Conservation (phyloP, 805 yeast genomes). For the Cyberlindnera xishuangbannaensis region DNA sequence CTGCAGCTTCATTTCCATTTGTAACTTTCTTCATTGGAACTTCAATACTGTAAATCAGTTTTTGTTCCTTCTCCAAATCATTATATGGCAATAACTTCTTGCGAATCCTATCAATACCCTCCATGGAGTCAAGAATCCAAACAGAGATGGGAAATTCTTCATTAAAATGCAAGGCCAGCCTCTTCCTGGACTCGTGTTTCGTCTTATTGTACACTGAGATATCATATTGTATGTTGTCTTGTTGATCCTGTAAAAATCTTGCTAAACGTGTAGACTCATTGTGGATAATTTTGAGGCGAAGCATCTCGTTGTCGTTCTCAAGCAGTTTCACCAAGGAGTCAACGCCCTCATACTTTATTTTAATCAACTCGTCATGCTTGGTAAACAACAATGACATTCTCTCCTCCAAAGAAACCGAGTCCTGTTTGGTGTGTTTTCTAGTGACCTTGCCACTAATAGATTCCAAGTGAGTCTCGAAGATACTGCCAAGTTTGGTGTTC, state of each 20-base stretch:
- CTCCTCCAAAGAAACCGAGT: conserved; percentile 12
- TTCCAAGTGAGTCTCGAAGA: conserved; percentile 20
- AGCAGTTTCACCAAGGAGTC: conserved; percentile 15
- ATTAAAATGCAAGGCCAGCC: conserved; percentile 22
- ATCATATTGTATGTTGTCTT: conserved; percentile 50
- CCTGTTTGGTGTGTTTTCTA: conserved; percentile 18
- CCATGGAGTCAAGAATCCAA: conserved; percentile 61
- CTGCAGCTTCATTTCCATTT: conserved; percentile 1
- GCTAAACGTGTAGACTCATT: conserved; percentile 44
- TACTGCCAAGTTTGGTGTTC: conserved; percentile 15
- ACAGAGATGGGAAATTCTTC: conserved; percentile 17
- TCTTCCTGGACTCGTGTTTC: conserved; percentile 37
- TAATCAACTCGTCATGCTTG: conserved; percentile 17
- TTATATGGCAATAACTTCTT: conserved; percentile 53
- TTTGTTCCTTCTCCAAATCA: conserved; percentile 39
- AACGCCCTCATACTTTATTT: conserved; percentile 21
- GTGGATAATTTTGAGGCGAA: conserved; percentile 21
- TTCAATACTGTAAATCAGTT: conserved; percentile 34
- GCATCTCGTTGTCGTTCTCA: conserved; percentile 16
- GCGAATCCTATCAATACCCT: conserved; percentile 64
- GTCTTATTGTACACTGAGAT: conserved; percentile 42
- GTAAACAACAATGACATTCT: conserved; percentile 9
- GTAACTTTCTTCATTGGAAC: conserved; percentile 31
- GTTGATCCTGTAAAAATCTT: conserved; percentile 57
- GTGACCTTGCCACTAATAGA: conserved; percentile 20